Evolutionary conservation across 805 yeast species (phyloP).

Genomic region (Lipomyces orientalis): DNA sequence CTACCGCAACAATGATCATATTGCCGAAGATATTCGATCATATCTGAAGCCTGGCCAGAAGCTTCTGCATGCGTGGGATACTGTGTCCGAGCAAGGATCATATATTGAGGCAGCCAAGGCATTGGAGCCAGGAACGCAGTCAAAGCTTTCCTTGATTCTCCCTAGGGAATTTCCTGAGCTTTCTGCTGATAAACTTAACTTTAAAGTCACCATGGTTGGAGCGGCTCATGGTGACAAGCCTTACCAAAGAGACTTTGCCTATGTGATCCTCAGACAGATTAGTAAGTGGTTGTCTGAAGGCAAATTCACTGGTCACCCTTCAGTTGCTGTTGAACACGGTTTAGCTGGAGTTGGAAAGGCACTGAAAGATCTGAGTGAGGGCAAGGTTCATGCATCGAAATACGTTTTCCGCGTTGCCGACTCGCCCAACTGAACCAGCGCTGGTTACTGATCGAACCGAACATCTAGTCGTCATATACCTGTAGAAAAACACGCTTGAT

Average conservation of each 20-base stretch:
- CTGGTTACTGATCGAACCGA: not conserved
- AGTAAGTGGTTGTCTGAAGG: slow-evolving; percentile 16
- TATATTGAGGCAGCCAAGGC: not conserved
- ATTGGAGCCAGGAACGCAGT: not conserved
- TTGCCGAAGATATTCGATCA: slow-evolving; percentile 2
- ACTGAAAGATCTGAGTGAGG: not conserved
- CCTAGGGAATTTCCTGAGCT: not conserved
- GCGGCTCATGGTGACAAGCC: slow-evolving; percentile 2
- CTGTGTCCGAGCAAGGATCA: slow-evolving; percentile 17
- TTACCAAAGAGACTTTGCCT: slow-evolving; percentile 10
- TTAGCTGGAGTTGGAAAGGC: slow-evolving; percentile 12
- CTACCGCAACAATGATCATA: slow-evolving; percentile 14
- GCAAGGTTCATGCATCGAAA: slow-evolving; percentile 11
- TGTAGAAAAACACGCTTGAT: too few species aligned
- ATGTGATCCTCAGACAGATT: not conserved
- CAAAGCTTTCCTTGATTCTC: slow-evolving; percentile 6
- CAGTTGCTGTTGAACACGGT: slow-evolving; percentile 2
- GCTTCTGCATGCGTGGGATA: slow-evolving; percentile 10
- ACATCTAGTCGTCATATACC: not conserved
- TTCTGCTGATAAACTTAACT: not conserved
- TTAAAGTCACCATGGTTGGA: slow-evolving; percentile 1
- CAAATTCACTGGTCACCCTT: slow-evolving; percentile 14
- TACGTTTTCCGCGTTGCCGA: slow-evolving; percentile 16
- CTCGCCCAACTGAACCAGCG: not conserved
- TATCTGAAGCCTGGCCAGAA: slow-evolving; percentile 11